Base-by-base conservation (phyloP, 2,329 filamentous ascomycete genomes). In the Grosmannia huntii region DNA sequence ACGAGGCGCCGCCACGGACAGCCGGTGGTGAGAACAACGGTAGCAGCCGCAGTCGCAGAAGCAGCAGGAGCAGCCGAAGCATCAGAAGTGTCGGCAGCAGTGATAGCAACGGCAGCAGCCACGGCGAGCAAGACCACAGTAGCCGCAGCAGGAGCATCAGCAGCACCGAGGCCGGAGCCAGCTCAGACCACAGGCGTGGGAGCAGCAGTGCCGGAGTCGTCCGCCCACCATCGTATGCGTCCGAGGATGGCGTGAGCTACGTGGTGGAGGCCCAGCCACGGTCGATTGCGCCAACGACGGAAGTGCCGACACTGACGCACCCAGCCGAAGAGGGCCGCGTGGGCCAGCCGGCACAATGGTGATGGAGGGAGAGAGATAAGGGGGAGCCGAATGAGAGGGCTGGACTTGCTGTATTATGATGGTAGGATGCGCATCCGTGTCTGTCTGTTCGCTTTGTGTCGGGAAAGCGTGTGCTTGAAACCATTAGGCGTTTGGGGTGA, bases 201-300 rank as follows among this genome's bases (percentile, higher is more conserved):
- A 60, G n/a, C 60, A 63, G 44, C 67, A 66, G 41, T 48, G 56
- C 46, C 53, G 44, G 12, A 25, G 55, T 33, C 57, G 48, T 19
- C 68, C 77, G 87, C 1, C 89, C 89, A 5, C 89, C 89, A 2
- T 89, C 85, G 5, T 94, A 94, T 67, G 75, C 79, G 4, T 89
- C 85, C 0, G 87, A 92, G 11, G 85, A 90, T 64, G 87, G 87
- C 0, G 79, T 90, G 5, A 78, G 79, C 31, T 90, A 90, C 66
- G 81, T 89, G 16, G 75, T 89, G 5, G 83, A 89, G 63, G 84
- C 83, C 0, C 78, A 77, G 58, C 83, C 83, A 50, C 72, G 83
- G 59, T 83, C 81, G 9, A 77, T 77, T 19, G 79, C 73, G 3
- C 76, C 78, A 5, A 68, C 70, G n/a, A 68, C 68, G 2, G 71